Evolutionary conservation across 2,329 filamentous ascomycete genomes (phyloP).

Genomic region (Aspergillus sp.): DNA sequence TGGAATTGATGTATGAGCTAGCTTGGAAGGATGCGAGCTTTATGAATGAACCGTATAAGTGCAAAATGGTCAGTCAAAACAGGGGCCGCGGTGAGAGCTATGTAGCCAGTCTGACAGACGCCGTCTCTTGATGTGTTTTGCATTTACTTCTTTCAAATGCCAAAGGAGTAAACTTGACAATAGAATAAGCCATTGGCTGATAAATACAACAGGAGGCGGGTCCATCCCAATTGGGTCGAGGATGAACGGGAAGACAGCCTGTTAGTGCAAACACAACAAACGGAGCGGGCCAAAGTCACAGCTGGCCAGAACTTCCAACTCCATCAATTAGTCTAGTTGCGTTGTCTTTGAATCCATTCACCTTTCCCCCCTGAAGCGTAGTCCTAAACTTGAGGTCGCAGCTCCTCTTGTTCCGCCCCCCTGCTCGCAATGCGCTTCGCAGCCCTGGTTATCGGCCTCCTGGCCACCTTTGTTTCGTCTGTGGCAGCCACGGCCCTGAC

Average conservation of each 20-base stretch:
- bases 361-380: constrained; percentile 12
- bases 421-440: constrained; percentile 63
- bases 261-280: constrained; percentile 38
- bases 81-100: not conserved
- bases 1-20: constrained; percentile 4
- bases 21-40: not conserved
- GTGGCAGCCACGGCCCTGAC: constrained; percentile 88
- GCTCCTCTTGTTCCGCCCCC: constrained; percentile 15
- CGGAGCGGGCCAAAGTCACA: constrained; percentile 28
- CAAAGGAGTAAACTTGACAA: too few relatives aligned
- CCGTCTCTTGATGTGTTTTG: too few relatives aligned
- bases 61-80: too few relatives aligned
- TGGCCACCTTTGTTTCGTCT: constrained; percentile 70
- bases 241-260: too few relatives aligned
- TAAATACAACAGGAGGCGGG: too few relatives aligned
- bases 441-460: constrained; percentile 63
- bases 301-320: constrained; percentile 36
- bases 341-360: constrained; percentile 16
- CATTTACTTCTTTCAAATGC: too few relatives aligned
- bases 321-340: constrained; percentile 14
- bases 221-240: too few relatives aligned
- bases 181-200: not conserved
- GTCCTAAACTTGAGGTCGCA: constrained; percentile 12
- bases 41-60: not conserved
- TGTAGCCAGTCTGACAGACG: not conserved